Base-by-base conservation (phyloP, 805 yeast genomes). In the Maudiozyma barnettii region DNA sequence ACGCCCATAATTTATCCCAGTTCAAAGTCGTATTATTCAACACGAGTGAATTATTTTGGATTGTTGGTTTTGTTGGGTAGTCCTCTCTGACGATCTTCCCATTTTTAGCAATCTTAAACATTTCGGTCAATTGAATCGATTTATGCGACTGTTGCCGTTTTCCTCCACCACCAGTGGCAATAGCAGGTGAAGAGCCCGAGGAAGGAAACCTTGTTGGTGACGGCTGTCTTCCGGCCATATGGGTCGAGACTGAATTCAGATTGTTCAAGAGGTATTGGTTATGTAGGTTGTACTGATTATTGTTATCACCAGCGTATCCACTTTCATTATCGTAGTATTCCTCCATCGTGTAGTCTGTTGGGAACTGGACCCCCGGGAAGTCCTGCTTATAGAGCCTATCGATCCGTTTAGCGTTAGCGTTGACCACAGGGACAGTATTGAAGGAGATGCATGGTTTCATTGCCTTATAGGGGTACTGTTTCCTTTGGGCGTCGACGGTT, bases 61-160 rank as follows among this genome's bases (percentile, higher is more conserved):
- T 49, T 16, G 61, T 54, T 13, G 69, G 67, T 35, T 62, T 54
- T 19, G 61, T 59, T n/a, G 67, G 68, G 41, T 65, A 65, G 44
- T 64, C 68, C 9, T 59, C 58, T 44, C 68, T 55, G 5, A 60
- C 62, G 19, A 64, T 55, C 43, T 55, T 58, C 29, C 68, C 68
- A 49, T 61, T 57, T 35, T 54, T 52, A 9, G 63, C 57, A 18
- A 61, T 49, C 37, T 53, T 53, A 31, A 64, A 59, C 53, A 52
- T 54, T 41, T 51, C 40, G 2, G 48, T 31, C 21, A 50, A 31
- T 18, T 40, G 35, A 4, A 42, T 21, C 18, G 35, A 18, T 21
- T 45, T 45, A 39, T 44, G 39, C 4, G 46, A 44, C 4, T 20
- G 20, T 20, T 16, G 10, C 12, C 40, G 9, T 21, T 31, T 33